phyloP scores from a whole-genome alignment of 2,329 filamentous ascomycete genomes.

The Ophiostoma piceae region DNA sequence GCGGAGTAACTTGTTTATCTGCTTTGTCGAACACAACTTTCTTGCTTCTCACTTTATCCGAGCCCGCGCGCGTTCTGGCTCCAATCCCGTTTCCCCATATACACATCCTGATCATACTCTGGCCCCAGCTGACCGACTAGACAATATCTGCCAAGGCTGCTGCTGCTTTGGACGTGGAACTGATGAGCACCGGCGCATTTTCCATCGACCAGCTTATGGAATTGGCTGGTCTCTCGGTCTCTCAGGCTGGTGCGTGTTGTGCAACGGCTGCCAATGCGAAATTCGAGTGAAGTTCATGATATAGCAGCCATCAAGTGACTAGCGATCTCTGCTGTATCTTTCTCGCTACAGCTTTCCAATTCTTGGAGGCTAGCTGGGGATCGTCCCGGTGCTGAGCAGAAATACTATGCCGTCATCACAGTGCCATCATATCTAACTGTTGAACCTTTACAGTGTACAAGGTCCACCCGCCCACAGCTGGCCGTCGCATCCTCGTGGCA shows the following conservation, averaged over 20 bases:
- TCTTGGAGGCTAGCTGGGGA: not conserved
- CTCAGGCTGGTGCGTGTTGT: conserved; percentile 64
- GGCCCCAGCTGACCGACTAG: conserved; percentile 39
- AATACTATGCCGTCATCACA: not conserved
- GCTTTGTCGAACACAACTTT: not conserved
- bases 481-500: conserved; percentile 73
- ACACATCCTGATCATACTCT: not conserved
- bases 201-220: conserved; percentile 98
- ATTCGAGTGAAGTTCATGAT: too few species aligned
- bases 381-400: not conserved
- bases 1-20: too few species aligned
- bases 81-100: too few species aligned
- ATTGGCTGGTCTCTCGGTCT: conserved; percentile 84
- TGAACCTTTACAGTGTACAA: conserved; percentile 60
- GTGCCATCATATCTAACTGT: not conserved
- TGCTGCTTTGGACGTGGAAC: conserved; percentile 81
- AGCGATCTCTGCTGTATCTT: not conserved
- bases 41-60: not conserved
- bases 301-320: not conserved
- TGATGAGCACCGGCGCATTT: conserved; percentile 85
- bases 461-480: conserved; percentile 69
- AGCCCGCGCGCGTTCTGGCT: not conserved
- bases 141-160: conserved; percentile 85
- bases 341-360: not conserved
- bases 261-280: too few species aligned